Percentiles rank a stretch among this genome's conserved stretches.
Conservation (phyloP, 192 early-diverging fungal species). For the Coemansia aciculifera region DNA sequence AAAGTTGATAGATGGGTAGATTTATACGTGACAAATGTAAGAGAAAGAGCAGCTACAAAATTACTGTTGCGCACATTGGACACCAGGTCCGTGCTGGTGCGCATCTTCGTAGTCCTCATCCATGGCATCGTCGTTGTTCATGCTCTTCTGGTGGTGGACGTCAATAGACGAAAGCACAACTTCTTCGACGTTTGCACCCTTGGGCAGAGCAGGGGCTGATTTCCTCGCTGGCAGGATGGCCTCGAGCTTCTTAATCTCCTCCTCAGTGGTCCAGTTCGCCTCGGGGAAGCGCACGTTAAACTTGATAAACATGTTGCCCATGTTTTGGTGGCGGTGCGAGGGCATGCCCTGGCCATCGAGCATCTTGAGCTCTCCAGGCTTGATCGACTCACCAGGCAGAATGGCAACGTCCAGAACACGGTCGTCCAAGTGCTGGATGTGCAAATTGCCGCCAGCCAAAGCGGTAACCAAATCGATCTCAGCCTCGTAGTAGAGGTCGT, state of each 20-base stretch:
- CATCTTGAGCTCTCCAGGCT: constrained; percentile 87
- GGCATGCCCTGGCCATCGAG: constrained; percentile 96
- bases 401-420: constrained; percentile 85
- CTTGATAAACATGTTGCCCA: constrained; percentile 90
- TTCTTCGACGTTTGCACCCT: constrained; percentile 75
- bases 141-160: constrained; percentile 64
- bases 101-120: constrained; percentile 68
- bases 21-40: background rate
- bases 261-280: constrained; percentile 73
- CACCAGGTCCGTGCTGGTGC: constrained; percentile 67
- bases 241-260: constrained; percentile 75
- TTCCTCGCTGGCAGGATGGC: constrained; percentile 77
- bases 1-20: background rate
- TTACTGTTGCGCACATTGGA: constrained; percentile 98
- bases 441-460: constrained; percentile 90
- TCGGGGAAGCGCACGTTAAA: constrained; percentile 94
- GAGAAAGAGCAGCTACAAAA: background rate
- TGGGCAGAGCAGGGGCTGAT: constrained; percentile 52
- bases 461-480: constrained; percentile 95
- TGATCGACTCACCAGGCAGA: constrained; percentile 92
- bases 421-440: constrained; percentile 92
- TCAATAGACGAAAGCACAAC: constrained; percentile 79
- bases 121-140: constrained; percentile 52
- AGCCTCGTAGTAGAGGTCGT: constrained; percentile 89
- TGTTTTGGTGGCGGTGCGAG: constrained; percentile 80